Evolutionary conservation across 1,284 basidiomycete genomes (phyloP), one percentile per base, ranked within the genome.

Genomic region (Vanrija pseudolonga): DNA sequence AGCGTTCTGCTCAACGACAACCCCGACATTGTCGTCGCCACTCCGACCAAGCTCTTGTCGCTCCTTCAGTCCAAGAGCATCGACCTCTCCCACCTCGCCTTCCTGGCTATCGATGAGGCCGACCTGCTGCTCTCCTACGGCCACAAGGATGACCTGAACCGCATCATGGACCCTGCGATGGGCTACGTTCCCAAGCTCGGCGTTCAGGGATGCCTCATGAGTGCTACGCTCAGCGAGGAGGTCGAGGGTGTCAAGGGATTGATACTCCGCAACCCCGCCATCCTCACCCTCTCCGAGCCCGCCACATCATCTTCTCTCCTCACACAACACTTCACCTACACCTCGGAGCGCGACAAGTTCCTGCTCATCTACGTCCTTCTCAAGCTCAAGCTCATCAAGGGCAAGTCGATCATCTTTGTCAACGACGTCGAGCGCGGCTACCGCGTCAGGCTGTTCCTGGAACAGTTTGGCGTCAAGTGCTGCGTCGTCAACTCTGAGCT

Each of bases 111-210:
- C 57, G 96, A 99, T 73, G 96, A 99, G 78, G 96, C 96, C 12
- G 96, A 99, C 73, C 83, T 99, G 24, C 90, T 99, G 52, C 81
- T 99, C 9, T 97, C 94, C 0, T 98, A 98, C 72, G 96, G 96
- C 6, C 92, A 98, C 69, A 89, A 94, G 64, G 88, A 90, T 63
- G 93, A 97, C 65, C 84, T 98, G 41, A 85, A 86, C 39, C 83
- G 88, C 53, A 89, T 98, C 46, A 85, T 97, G 61, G 82, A 81
- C 49, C 75, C 77, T 0, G 68, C 67, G 3, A 72, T 67, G 41
- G 77, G 76, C 45, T 86, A 83, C 66, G 81, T 98, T 6, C 93
- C 95, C 14, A 89, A 87, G 66, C 83, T 95, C 43, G 76, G 74
- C 23, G 91, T 89, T 66, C 96, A 98, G 74, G 90, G 89, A 8